Base-by-base conservation (phyloP, 495 filamentous ascomycete species). In the Peziza echinospora region DNA sequence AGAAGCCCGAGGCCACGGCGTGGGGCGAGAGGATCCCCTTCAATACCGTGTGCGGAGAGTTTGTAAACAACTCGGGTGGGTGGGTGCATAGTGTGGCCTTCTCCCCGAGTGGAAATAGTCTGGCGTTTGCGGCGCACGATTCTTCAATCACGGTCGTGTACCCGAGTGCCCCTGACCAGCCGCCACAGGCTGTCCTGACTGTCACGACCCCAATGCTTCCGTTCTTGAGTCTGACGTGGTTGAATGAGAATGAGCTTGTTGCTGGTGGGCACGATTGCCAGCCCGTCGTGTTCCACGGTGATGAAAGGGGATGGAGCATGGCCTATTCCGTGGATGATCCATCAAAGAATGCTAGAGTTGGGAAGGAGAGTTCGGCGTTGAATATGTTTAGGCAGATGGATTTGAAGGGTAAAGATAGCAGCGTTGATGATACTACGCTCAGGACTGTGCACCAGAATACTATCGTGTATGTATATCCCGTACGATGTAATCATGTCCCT, bases 351-450 rank as follows among this genome's bases (percentile, higher is more conserved):
- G 64, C 45, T 4, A 44, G 9, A 28, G 57, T 61, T 28, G 60
- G 69, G 40, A 71, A 73, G 57, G 57, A 60, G 48, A 56, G 48
- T 21, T 83, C 78, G 53, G 89, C 89, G n/a, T 67, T 94, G 59
- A 93, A 96, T 60, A 94, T 94, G 91, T 97, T 97, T 70, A 74
- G 74, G 59, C 85, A 93, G 65, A 93, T 97, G 91, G 89, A 97
- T 61, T 67, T 96, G 49, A 93, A 85, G 68, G 89, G 89, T 28
- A 91, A 93, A 64, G 41, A 28, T 44, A 23, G 11, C 9, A 16
- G 8, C 8, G 77, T 77, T 53, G 84, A 84, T 51, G 84, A 94
- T 59, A 93, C 84, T 6, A 82, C 89, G 64, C 68, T 96, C 49
- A 92, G 89, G 65, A 94, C 89, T 5, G 76, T 87, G 39, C 89